Percentiles rank a stretch among this genome's conserved stretches.
Evolutionary conservation across 1,284 basidiomycete genomes (phyloP).

Genomic region (Laetiporus sulphureus): DNA sequence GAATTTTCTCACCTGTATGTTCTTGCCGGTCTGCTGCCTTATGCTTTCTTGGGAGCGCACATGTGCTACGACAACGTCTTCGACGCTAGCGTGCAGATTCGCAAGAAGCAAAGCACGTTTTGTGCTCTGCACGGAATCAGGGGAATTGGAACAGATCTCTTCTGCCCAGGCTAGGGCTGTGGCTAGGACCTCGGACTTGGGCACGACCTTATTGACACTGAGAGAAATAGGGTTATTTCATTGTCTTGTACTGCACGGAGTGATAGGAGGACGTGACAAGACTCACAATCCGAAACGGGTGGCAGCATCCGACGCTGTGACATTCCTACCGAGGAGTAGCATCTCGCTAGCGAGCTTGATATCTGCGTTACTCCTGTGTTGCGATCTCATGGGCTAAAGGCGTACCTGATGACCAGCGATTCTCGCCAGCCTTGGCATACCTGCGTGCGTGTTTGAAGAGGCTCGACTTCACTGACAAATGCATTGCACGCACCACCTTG

Average conservation of each 20-base stretch:
- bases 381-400: background rate
- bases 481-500: slow-evolving; percentile 56
- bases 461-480: background rate
- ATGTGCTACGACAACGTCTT: slow-evolving; percentile 47
- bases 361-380: background rate
- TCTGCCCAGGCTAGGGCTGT: slow-evolving; percentile 61
- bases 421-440: slow-evolving; percentile 56
- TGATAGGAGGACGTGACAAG: too few species aligned
- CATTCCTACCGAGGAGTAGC: slow-evolving; percentile 62
- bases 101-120: slow-evolving; percentile 61
- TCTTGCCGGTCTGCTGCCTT: slow-evolving; percentile 57
- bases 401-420: slow-evolving; percentile 65
- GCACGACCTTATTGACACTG: slow-evolving; percentile 68
- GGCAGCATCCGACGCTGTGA: slow-evolving; percentile 64
- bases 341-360: slow-evolving; percentile 70
- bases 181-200: slow-evolving; percentile 45
- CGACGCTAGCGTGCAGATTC: slow-evolving; percentile 43
- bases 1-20: slow-evolving; percentile 52
- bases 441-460: slow-evolving; percentile 25
- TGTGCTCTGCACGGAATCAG: slow-evolving; percentile 75
- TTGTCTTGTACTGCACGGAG: too few species aligned
- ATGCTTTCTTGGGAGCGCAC: slow-evolving; percentile 43
- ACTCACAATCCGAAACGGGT: slow-evolving; percentile 71
- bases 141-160: slow-evolving; percentile 62
- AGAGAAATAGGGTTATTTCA: too few species aligned